Evolutionary conservation across 1,139 yeast genomes (phyloP).

Genomic region (Hanseniaspora gamundiae): DNA sequence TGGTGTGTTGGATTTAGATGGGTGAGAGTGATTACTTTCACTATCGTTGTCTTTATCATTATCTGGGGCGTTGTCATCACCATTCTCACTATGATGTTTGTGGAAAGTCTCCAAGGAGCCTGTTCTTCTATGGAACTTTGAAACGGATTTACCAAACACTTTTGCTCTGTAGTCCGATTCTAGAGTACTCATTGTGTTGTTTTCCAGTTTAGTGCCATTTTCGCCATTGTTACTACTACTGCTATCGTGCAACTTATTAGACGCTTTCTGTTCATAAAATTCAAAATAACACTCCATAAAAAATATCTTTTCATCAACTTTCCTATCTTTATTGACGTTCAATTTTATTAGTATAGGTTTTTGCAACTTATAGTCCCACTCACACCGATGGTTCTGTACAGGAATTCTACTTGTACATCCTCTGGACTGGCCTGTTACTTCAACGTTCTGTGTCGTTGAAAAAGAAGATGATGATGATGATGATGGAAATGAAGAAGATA

Average conservation of each 20-base stretch:
- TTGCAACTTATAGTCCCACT: constrained; percentile 33
- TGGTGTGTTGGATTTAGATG: neutral
- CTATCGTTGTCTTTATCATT: neutral
- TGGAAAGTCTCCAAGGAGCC: neutral
- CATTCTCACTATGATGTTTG: neutral
- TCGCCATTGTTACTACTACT: too few species aligned
- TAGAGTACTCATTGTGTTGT: neutral
- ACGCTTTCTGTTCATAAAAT: constrained; percentile 13
- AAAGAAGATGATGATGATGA: constrained; percentile 7
- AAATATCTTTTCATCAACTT: constrained; percentile 27
- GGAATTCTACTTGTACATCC: constrained; percentile 25
- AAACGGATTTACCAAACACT: constrained; percentile 1
- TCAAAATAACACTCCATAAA: constrained; percentile 28
- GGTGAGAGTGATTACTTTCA: too few species aligned
- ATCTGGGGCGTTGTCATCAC: too few species aligned
- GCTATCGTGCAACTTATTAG: neutral
- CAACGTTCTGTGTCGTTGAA: constrained; percentile 20
- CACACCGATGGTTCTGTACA: constrained; percentile 37
- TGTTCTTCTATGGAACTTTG: neutral
- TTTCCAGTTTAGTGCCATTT: too few species aligned
- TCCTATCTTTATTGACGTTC: constrained; percentile 28
- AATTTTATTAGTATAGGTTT: constrained; percentile 29
- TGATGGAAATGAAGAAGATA: neutral
- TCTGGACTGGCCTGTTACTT: constrained; percentile 22
- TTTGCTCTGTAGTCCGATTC: constrained; percentile 1